Percentiles rank a stretch among this genome's conserved stretches.
Evolutionary conservation across 2,329 filamentous ascomycete species (phyloP).

Genomic region (Cladosporium sp.): DNA sequence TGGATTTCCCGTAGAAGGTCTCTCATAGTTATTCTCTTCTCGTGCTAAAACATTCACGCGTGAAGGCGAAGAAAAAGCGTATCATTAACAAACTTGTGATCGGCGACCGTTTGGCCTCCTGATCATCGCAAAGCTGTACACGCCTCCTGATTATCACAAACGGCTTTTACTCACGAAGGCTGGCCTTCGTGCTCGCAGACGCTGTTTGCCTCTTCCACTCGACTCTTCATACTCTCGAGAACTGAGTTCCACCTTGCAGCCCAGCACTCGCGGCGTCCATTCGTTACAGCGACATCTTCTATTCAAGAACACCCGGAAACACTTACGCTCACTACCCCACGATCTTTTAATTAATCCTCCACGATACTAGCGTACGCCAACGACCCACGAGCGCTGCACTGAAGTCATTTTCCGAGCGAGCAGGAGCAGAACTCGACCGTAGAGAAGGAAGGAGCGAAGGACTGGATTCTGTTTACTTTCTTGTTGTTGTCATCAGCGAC

Average conservation of each 20-base stretch:
- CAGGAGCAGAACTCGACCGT: background rate
- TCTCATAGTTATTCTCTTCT: background rate
- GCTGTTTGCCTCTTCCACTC: background rate
- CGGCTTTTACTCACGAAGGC: slow-evolving; percentile 9
- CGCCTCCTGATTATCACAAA: slow-evolving; percentile 18
- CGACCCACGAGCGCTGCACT: background rate
- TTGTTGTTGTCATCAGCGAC: background rate
- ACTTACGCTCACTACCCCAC: slow-evolving; percentile 12
- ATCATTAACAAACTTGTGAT: slow-evolving; percentile 2
- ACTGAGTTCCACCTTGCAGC: slow-evolving; percentile 13
- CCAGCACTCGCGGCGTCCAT: slow-evolving; percentile 16
- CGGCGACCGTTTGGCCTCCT: slow-evolving; percentile 20
- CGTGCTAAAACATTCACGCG: background rate
- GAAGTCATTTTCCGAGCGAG: background rate
- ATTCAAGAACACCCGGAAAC: background rate
- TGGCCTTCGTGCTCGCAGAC: background rate
- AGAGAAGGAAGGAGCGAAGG: slow-evolving; percentile 11
- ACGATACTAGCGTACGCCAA: background rate
- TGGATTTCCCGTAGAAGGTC: background rate
- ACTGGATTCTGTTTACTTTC: slow-evolving; percentile 6
- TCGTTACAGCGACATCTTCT: slow-evolving; percentile 5
- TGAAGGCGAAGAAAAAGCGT: background rate
- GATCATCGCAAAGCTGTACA: slow-evolving; percentile 15
- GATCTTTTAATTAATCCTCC: background rate
- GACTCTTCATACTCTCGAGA: slow-evolving; percentile 5